Base-by-base conservation (phyloP, 805 yeast genomes). In the Yamadazyma ubonensis region DNA sequence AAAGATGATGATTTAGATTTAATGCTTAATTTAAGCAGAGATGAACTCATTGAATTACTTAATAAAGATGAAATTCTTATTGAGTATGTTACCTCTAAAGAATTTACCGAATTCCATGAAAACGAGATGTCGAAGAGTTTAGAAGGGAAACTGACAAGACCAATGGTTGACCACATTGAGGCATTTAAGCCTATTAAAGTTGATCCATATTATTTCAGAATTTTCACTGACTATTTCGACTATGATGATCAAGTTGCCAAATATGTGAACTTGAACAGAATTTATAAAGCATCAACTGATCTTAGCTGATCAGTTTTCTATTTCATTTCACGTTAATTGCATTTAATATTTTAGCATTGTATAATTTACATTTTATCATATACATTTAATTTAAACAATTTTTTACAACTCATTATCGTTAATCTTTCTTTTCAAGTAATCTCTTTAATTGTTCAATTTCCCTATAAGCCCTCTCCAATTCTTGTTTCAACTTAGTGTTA, bases 391-490 rank as follows among this genome's bases (percentile, higher is more conserved):
- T 23, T 23, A 27, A 16, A 32, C 30, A 41, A 21, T 36, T 34
- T 37, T 10, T 15, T 30, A 32, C 21, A 32, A 12, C 21, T 32
- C n/a, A 12, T 32, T 23, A 32, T 30, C 21, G 29, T 19, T 19
- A 32, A 18, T 37, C 30, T 26, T 33, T 41, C 38, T 41, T 45
- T 26, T 46, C 43, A 29, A 59, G 58, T 22, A 58, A 43, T 29
- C 63, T 73, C 59, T 89, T 86, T 81, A 89, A 83, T 46, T 76
- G 82, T 58, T 91, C 96, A 41, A 86, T 81, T 58, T 90, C 97
- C 51, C 95, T 76, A 72, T 91, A 91, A 11, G 96, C 95, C 57
- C 87, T 81, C 51, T 87, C 95, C 53, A 91, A 75, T 65, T 90
- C 97, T 39, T 74, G 76, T 66, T 88, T 89, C 59, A 91, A 75